These are phyloP conservation scores for Carex littledalei DNA, from an alignment of 176 grass and related monocot species.

Conservation along the genomic window DNA sequence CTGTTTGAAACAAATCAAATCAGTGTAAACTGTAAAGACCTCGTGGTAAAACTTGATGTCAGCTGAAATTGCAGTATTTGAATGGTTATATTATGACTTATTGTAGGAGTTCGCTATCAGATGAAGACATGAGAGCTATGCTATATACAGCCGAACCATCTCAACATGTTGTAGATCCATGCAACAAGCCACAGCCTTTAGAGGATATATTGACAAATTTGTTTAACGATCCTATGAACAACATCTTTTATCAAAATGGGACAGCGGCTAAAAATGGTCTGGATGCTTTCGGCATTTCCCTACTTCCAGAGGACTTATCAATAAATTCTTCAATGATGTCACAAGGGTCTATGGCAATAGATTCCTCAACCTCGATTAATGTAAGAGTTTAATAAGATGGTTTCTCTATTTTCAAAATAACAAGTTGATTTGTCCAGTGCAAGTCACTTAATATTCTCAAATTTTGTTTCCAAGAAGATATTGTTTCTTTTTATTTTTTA, in stretches of 20 bases:
- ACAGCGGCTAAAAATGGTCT: background rate
- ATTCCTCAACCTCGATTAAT: background rate
- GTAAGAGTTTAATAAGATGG: background rate
- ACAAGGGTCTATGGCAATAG: background rate
- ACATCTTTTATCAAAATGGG: background rate
- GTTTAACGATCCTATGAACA: conserved; percentile 18
- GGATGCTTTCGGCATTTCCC: conserved; percentile 3
- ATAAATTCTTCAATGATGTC: conserved; percentile 25
- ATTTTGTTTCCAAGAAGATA: conserved; percentile 10
- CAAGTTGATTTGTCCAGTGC: background rate
- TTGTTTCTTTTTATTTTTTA: conserved; percentile 15
- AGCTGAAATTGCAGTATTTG: background rate
- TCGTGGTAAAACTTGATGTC: background rate
- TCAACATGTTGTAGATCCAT: background rate
- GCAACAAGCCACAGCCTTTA: background rate
- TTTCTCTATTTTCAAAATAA: background rate
- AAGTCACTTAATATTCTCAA: conserved; percentile 3
- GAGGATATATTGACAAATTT: conserved; percentile 9
- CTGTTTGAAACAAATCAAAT: background rate
- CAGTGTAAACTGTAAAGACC: background rate
- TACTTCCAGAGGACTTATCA: conserved; percentile 1
- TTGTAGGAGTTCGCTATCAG: conserved; percentile 22
- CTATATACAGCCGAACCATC: background rate
- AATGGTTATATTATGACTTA: background rate
- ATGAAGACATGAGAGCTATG: conserved; percentile 18